phyloP scores from a whole-genome alignment of 129 eudicot species.

The Arctium lappa region DNA sequence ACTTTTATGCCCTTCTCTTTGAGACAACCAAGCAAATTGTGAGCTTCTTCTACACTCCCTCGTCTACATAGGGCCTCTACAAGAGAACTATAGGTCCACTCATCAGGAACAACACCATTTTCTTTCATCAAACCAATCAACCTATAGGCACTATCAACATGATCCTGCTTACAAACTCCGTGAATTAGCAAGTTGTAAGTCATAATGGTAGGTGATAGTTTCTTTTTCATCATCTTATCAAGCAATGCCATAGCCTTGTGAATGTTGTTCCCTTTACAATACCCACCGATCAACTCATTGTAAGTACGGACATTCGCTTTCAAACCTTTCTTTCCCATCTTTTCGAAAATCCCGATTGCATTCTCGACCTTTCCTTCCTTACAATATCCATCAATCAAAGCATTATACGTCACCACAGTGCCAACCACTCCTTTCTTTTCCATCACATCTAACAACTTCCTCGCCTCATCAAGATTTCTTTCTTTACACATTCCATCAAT shows the following conservation, averaged over 20 bases:
- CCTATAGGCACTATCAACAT: slow-evolving; percentile 62
- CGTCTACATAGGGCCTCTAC: slow-evolving; percentile 53
- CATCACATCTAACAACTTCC: slow-evolving; percentile 45
- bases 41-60: slow-evolving; percentile 66
- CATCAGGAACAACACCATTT: slow-evolving; percentile 57
- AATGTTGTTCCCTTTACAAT: slow-evolving; percentile 52
- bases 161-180: slow-evolving; percentile 67
- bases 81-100: slow-evolving; percentile 55
- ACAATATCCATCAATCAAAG: slow-evolving; percentile 78
- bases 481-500: slow-evolving; percentile 74
- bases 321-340: slow-evolving; percentile 54
- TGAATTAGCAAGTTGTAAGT: slow-evolving; percentile 65
- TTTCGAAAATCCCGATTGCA: slow-evolving; percentile 50
- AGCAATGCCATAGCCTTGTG: slow-evolving; percentile 75
- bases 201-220: slow-evolving; percentile 50
- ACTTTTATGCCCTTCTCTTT: slow-evolving; percentile 51
- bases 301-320: slow-evolving; percentile 71
- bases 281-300: slow-evolving; percentile 75
- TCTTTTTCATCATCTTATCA: slow-evolving; percentile 55
- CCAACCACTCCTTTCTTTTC: slow-evolving; percentile 44
- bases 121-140: slow-evolving; percentile 58
- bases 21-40: slow-evolving; percentile 37
- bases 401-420: slow-evolving; percentile 66
- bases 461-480: slow-evolving; percentile 54
- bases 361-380: slow-evolving; percentile 56